Evolutionary conservation across 2,329 filamentous ascomycete genomes (phyloP).

Genomic region (Cordyceps cicadae): DNA sequence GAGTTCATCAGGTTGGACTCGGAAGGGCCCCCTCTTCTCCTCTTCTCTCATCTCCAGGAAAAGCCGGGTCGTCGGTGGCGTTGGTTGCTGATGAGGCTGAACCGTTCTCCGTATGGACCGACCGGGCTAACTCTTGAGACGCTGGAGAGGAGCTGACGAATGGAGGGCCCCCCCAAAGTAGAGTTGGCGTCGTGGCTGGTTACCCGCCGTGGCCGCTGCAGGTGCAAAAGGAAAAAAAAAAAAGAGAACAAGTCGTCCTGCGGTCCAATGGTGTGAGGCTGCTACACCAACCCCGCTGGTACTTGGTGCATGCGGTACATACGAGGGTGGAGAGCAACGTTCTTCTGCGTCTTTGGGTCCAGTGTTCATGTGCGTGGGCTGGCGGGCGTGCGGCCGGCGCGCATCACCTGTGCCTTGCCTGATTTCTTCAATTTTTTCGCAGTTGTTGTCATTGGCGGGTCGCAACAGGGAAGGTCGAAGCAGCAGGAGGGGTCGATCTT

Average conservation of each 20-base stretch:
- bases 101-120: neutral
- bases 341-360: neutral
- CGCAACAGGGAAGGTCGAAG: neutral
- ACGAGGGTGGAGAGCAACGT: slow-evolving; percentile 6
- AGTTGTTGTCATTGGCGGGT: slow-evolving; percentile 1
- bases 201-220: neutral
- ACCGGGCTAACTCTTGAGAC: neutral
- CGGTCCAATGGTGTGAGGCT: slow-evolving; percentile 3
- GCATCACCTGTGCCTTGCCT: slow-evolving; percentile 7
- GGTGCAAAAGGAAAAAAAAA: too few species aligned
- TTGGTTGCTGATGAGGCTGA: neutral
- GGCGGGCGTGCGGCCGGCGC: neutral
- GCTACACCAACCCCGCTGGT: slow-evolving; percentile 7
- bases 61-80: slow-evolving; percentile 7
- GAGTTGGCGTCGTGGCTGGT: neutral
- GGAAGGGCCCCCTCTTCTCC: too few species aligned
- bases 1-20: neutral
- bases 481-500: neutral
- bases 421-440: neutral
- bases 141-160: neutral
- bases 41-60: neutral
- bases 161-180: neutral
- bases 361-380: neutral
- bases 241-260: neutral
- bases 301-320: neutral